Evolutionary conservation across 306 rosid species (phyloP), one percentile per base, ranked within the genome.

Genomic region (Vigna mungo): DNA sequence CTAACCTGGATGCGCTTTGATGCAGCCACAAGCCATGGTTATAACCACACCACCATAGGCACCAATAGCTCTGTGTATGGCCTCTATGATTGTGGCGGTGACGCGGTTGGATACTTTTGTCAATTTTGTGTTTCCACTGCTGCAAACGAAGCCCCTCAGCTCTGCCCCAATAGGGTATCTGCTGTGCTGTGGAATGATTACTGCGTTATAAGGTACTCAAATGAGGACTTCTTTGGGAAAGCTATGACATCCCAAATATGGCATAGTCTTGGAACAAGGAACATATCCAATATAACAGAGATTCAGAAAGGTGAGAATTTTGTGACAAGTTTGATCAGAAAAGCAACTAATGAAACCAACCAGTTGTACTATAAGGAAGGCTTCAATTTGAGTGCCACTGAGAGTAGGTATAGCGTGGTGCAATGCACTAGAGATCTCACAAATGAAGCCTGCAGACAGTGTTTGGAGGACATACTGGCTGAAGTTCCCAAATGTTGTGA

Each of bases 81-180:
- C 65, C 65, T 59, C 11, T 59, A 59, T 59, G 41, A 59, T 27
- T 59, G 65, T 34, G 18, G 65, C 2, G 41, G 41, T 14, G 65
- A 6, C 5, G 1, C 30, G 41, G 39, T 14, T 27, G 65, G 65
- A 27, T 25, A 13, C 6, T 59, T 70, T 39, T 78, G 82, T 21
- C 82, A 59, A 49, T 70, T 78, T 51, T 78, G 82, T n/a, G 12
- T 78, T 49, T 3, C 69, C 2, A 6, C 27, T 11, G 82, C 77
- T 1, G 2, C 12, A 15, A 71, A 7, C 0, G 55, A 48, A 12
- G 21, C 52, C 1, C 2, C 21, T 52, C 77, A 20, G 41, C 39
- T 1, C 39, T 59, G 65, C 41, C 11, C 65, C 65, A 59, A 14
- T 14, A 25, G 18, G 10, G 65, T 2, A 2, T 59, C 65, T 25